phyloP scores from a whole-genome alignment of 257 asterid species.

The Solanum sitiens region DNA sequence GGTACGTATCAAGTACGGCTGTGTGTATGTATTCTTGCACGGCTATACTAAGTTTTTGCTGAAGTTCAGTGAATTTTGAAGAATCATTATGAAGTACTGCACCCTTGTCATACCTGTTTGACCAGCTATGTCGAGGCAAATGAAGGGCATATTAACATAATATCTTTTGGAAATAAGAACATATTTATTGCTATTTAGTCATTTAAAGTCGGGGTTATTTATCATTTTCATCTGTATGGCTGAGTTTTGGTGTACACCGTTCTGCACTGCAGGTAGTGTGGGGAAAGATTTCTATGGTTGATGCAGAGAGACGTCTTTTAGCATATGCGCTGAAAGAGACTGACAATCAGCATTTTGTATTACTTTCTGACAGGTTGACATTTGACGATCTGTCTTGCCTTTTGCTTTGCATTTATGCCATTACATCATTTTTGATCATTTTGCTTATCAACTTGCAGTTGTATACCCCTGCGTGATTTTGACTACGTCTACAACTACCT shows the following conservation, averaged over 20 bases:
- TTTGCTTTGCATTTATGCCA: not conserved
- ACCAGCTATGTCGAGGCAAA: not conserved
- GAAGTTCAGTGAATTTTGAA: not conserved
- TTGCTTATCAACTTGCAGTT: slow-evolving; percentile 52
- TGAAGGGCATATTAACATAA: not conserved
- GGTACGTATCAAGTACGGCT: not conserved
- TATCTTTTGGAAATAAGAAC: not conserved
- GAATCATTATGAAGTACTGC: not conserved
- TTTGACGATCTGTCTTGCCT: not conserved
- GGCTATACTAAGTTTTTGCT: not conserved
- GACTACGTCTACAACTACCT: slow-evolving; percentile 87
- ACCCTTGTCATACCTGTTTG: not conserved
- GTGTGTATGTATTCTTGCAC: not conserved
- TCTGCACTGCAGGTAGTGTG: slow-evolving; percentile 70
- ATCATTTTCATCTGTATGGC: not conserved
- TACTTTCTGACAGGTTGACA: slow-evolving; percentile 88
- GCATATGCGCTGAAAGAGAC: slow-evolving; percentile 78
- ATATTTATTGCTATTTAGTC: not conserved
- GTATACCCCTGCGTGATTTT: slow-evolving; percentile 81
- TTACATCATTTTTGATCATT: not conserved
- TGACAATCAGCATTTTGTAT: slow-evolving; percentile 78
- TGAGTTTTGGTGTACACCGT: not conserved
- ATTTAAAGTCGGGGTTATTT: not conserved
- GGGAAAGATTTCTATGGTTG: slow-evolving; percentile 99
- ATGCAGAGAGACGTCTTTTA: slow-evolving; percentile 93